These are phyloP conservation scores for Elsinoe necatrix DNA, from an alignment of 2,329 filamentous ascomycete species.

Conservation along the genomic window DNA sequence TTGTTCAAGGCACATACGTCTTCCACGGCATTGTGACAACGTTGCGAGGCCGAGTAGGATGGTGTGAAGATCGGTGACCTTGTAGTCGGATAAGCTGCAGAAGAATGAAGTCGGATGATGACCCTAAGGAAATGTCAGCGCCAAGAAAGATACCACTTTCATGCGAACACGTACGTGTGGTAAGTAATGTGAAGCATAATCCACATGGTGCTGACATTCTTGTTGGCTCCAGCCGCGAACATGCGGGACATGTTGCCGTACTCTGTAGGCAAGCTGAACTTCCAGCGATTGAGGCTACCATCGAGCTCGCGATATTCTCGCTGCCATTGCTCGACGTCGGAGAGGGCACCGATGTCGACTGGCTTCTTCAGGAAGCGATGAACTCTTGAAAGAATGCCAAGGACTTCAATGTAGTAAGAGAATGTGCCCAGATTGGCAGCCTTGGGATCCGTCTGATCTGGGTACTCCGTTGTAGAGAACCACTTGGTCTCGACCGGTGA, in stretches of 20 bases:
- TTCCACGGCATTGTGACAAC: conserved; percentile 74
- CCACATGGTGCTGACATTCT: conserved; percentile 70
- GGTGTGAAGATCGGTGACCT: conserved; percentile 82
- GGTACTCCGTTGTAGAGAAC: conserved; percentile 49
- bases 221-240: conserved; percentile 57
- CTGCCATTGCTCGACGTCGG: conserved; percentile 86
- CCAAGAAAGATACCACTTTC: not conserved
- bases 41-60: conserved; percentile 74
- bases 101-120: conserved; percentile 83
- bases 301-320: conserved; percentile 78
- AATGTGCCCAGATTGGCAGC: conserved; percentile 80
- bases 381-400: conserved; percentile 78
- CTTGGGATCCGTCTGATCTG: conserved; percentile 48
- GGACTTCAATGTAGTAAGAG: conserved; percentile 81
- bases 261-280: conserved; percentile 70
- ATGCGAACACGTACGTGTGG: conserved; percentile 56
- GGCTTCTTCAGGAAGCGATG: conserved; percentile 84
- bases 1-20: conserved; percentile 70
- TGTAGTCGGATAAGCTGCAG: conserved; percentile 83
- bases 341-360: conserved; percentile 74
- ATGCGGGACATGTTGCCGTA: conserved; percentile 77
- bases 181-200: conserved; percentile 88
- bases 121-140: conserved; percentile 42
- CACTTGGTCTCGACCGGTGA: conserved; percentile 75
- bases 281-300: conserved; percentile 70